Evolutionary conservation across 2,329 filamentous ascomycete species (phyloP), one percentile per base, ranked within the genome.

Genomic region (Exserohilum turcica): DNA sequence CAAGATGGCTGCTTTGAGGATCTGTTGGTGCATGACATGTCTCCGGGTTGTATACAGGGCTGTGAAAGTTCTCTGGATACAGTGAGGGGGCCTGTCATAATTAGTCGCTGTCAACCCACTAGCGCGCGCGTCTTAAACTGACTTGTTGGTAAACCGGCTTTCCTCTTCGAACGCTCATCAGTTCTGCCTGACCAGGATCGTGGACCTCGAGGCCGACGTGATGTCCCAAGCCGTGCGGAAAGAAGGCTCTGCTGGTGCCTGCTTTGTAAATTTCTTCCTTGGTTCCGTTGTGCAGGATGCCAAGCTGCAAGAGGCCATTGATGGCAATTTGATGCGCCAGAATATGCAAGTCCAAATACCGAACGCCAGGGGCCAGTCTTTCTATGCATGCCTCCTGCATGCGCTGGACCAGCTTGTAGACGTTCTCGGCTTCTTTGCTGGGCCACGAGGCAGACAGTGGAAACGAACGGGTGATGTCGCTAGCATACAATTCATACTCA

Each of bases 141-240:
- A 70, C 68, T 59, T 71, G 65, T 31, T 63, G 56, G 24, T 61
- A 48, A 2, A 63, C 62, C 2, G 48, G 54, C 43, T 68, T 65
- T 7, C 57, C 61, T 42, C 59, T 61, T 36, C 57, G 59, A 24
- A 72, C 51, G 31, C 64, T 70, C 72, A 74, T 74, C 12, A 74
- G 48, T 33, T 71, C 66, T 10, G 60, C 61, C 35, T 74, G 71
- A 7, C 70, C 70, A 5, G 76, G 70, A 61, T 97, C 92, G 73
- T 97, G 92, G 2, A 92, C 95, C 72, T 97, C 92, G 82, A 97
- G 88, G 57, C 92, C 92, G 8, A 97, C 79, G 72, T 96, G 93
- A 75, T 97, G 92, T 0, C 92, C 92, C 1, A 97, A 78, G 0
- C 92, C 92, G 72, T 97, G 92, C 1, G 92, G 92, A 69, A 96